A percentile compares a stretch with the other conserved stretches of the same genome.
Conservation (phyloP, 352 stramenopile species). For the Phytopythium sindhum region DNA sequence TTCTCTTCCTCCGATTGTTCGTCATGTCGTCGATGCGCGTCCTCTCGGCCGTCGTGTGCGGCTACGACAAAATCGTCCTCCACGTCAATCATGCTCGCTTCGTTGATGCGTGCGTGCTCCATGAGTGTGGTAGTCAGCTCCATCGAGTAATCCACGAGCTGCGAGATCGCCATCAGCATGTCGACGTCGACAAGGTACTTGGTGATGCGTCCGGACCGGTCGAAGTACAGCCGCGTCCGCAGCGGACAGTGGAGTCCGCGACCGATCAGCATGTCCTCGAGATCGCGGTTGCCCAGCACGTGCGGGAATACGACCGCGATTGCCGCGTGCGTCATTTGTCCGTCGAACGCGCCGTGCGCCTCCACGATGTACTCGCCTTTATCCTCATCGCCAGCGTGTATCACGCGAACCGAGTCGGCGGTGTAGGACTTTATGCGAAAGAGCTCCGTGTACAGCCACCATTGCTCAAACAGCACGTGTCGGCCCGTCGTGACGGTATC, state of each 20-base stretch:
- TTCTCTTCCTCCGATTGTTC: not conserved
- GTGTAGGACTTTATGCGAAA: not conserved
- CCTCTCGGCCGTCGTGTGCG: too few relatives aligned
- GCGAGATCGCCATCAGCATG: not conserved
- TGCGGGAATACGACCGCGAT: not conserved
- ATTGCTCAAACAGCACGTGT: not conserved
- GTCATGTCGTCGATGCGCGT: too few relatives aligned
- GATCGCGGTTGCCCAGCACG: not conserved
- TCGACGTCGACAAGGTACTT: not conserved
- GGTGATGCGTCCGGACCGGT: not conserved
- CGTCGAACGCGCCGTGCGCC: not conserved
- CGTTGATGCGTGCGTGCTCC: not conserved
- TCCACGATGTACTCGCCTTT: not conserved
- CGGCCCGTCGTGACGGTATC: not conserved
- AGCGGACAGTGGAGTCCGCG: not conserved
- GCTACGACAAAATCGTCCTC: not conserved
- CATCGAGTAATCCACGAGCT: not conserved
- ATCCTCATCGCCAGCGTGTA: not conserved
- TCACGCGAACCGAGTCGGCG: not conserved
- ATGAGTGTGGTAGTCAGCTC: not conserved
- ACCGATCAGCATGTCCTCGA: not conserved
- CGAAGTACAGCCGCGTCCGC: not conserved
- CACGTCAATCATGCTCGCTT: not conserved
- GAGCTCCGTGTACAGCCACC: constrained; percentile 1
- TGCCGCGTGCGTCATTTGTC: not conserved